Conservation (phyloP, 345 rosid genomes). For the Euphorbia pulcherrima region DNA sequence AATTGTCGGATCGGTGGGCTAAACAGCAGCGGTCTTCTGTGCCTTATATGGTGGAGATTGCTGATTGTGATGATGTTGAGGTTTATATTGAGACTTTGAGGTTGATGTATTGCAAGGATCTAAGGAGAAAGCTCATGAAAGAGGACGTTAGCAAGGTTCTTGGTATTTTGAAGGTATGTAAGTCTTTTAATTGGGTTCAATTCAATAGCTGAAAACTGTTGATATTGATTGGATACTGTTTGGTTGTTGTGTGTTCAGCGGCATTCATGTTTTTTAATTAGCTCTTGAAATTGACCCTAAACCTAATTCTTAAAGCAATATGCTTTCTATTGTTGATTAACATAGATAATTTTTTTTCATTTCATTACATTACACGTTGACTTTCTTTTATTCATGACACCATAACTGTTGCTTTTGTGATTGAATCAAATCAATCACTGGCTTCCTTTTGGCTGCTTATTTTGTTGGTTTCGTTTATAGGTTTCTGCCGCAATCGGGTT, state of each 20-base stretch:
- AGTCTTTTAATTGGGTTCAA: neutral
- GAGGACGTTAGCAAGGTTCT: conserved; percentile 84
- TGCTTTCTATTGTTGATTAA: neutral
- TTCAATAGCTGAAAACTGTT: neutral
- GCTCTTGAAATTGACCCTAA: conserved; percentile 8
- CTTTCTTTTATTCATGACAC: neutral
- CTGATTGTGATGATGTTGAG: conserved; percentile 97
- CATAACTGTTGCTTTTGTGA: neutral
- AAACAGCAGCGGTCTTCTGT: conserved; percentile 54
- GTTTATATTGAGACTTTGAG: conserved; percentile 88
- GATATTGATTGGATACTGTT: neutral
- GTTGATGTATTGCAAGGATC: conserved; percentile 87
- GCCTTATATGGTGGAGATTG: conserved; percentile 84
- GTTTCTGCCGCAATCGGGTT: conserved; percentile 95
- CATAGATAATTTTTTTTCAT: neutral
- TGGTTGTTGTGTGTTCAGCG: neutral
- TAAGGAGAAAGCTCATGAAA: conserved; percentile 87
- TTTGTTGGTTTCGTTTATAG: conserved; percentile 35
- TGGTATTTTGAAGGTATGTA: conserved; percentile 93
- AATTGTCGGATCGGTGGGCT: conserved; percentile 77
- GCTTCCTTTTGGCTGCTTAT: conserved; percentile 11
- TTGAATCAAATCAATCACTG: neutral
- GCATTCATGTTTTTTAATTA: neutral
- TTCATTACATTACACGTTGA: neutral
- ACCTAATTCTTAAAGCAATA: neutral